phyloP scores from a whole-genome alignment of 164 flowering plant species.

The Warburgia ugandensis region DNA sequence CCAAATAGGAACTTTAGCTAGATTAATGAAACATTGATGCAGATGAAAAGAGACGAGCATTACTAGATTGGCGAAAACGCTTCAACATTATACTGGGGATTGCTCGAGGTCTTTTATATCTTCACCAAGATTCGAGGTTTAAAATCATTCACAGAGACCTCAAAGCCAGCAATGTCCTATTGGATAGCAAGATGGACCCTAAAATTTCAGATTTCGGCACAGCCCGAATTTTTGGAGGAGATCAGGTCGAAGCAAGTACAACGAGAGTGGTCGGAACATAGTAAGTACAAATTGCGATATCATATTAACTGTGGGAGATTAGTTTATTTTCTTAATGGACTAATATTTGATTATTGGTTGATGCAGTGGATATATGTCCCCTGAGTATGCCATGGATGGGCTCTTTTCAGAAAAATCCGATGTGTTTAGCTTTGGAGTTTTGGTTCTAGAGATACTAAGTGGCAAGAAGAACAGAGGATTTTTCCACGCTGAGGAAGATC shows the following conservation, averaged over 20 bases:
- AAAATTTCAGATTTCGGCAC: slow-evolving; percentile 14
- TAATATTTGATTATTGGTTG: too few relatives aligned
- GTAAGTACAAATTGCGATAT: slow-evolving; percentile 6
- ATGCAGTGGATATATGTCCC: too few relatives aligned
- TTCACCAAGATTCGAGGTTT: slow-evolving; percentile 8
- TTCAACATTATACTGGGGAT: slow-evolving; percentile 27
- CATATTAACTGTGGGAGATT: too few relatives aligned
- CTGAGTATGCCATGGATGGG: too few relatives aligned
- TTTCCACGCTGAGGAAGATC: too few relatives aligned
- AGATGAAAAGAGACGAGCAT: neutral
- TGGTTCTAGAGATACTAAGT: too few relatives aligned
- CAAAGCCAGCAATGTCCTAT: slow-evolving; percentile 11
- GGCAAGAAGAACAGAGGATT: too few relatives aligned
- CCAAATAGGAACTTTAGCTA: neutral
- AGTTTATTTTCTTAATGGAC: too few relatives aligned
- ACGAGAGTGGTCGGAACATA: slow-evolving; percentile 4
- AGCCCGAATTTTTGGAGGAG: slow-evolving; percentile 9
- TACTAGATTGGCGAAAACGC: slow-evolving; percentile 20
- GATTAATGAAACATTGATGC: neutral
- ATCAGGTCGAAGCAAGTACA: slow-evolving; percentile 7
- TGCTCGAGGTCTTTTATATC: slow-evolving; percentile 29
- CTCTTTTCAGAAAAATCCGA: too few relatives aligned
- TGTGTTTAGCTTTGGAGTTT: too few relatives aligned
- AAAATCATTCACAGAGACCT: slow-evolving; percentile 12
- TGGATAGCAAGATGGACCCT: slow-evolving; percentile 1